A percentile compares a stretch with the other conserved stretches of the same genome.
phyloP scores from a whole-genome alignment of 257 asterid species.

The Cruciata laevipes region DNA sequence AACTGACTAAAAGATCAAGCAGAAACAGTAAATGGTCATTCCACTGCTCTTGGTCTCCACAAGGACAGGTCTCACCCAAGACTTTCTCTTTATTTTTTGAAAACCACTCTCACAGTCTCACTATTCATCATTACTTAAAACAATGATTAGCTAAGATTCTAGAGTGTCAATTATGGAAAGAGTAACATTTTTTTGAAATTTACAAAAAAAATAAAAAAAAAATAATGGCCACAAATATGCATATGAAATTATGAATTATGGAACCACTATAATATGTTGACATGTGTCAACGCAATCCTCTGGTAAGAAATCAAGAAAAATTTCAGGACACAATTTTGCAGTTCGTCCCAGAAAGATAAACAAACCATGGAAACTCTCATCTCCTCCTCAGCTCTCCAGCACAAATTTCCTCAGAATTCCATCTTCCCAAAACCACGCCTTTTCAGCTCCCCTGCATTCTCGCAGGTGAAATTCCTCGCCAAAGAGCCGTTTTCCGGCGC shows the following conservation, averaged over 20 bases:
- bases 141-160: not conserved
- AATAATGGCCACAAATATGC: constrained; percentile 8
- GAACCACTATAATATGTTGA: not conserved
- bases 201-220: not conserved
- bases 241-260: not conserved
- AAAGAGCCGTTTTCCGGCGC: constrained; percentile 13
- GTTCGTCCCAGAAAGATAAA: not conserved
- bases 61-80: no score
- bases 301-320: not conserved
- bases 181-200: no score
- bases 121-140: not conserved
- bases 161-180: not conserved
- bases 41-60: no score
- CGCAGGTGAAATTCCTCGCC: constrained; percentile 1
- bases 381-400: constrained; percentile 51
- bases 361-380: constrained; percentile 50
- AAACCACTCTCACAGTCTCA: no score
- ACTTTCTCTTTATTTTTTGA: no score
- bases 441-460: constrained; percentile 18
- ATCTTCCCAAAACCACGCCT: constrained; percentile 18
- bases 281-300: constrained; percentile 5
- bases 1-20: no score
- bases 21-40: no score
- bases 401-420: constrained; percentile 15
- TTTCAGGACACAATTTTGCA: not conserved